Conservation (phyloP, 1,139 yeast species). For the Kluyveromyces sp. region DNA sequence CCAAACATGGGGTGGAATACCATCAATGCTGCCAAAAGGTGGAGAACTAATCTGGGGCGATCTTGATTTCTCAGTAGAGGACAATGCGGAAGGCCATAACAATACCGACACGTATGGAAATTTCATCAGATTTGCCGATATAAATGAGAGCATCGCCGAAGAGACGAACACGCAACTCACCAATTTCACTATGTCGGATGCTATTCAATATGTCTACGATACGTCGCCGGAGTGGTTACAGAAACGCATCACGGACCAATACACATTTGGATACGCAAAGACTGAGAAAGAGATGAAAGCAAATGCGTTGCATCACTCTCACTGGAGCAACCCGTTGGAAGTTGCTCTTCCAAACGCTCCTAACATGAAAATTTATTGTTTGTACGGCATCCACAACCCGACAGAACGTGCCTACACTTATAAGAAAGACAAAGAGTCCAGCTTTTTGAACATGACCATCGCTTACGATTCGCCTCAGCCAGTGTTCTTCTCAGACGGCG, state of each 20-base stretch:
- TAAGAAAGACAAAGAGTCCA: constrained; percentile 47
- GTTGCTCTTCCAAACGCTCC: constrained; percentile 91
- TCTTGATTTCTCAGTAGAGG: constrained; percentile 46
- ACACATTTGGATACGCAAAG: constrained; percentile 71
- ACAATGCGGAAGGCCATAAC: constrained; percentile 31
- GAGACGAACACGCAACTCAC: constrained; percentile 36
- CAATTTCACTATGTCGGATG: constrained; percentile 57
- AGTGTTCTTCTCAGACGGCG: constrained; percentile 85
- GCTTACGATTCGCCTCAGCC: constrained; percentile 50
- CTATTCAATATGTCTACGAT: constrained; percentile 58
- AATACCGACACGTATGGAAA: constrained; percentile 51
- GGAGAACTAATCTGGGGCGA: constrained; percentile 88
- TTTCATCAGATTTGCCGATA: constrained; percentile 55
- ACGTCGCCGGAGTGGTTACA: constrained; percentile 73
- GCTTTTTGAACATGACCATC: constrained; percentile 61
- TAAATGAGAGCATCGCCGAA: constrained; percentile 23
- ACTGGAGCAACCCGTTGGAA: constrained; percentile 92
- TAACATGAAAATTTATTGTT: constrained; percentile 77
- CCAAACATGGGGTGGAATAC: constrained; percentile 85
- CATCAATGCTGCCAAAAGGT: constrained; percentile 95
- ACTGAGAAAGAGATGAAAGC: constrained; percentile 48
- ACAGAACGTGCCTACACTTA: constrained; percentile 91
- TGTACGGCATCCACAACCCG: constrained; percentile 93
- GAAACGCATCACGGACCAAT: constrained; percentile 56
- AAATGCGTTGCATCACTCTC: constrained; percentile 63